Evolutionary conservation across 805 yeast species (phyloP), one percentile per base, ranked within the genome.

Genomic region (Saturnispora silvae): DNA sequence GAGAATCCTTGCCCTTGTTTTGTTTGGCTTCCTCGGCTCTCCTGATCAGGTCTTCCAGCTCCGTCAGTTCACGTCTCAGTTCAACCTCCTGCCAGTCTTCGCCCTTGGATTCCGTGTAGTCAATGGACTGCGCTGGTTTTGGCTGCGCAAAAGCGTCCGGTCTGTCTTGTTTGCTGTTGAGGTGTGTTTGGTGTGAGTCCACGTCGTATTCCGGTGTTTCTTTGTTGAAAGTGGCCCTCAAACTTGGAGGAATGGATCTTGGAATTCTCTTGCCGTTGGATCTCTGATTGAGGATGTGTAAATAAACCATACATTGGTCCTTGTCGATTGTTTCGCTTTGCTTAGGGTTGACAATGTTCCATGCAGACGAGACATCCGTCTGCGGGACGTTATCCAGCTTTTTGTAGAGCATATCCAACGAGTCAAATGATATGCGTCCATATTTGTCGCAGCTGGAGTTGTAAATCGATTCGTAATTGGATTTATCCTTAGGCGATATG

Each of bases 341-440:
- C 51, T 82, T 81, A 9, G 98, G 97, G 52, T 92, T 92, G 37
- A 92, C 94, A 41, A 92, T 64, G 56, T 84, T 85, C 97, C 98
- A 92, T 2, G 96, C 95, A 33, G 82, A 78, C 20, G 86, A 73
- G 5, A 86, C 68, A 56, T 87, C 98, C 4, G 87, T 70, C 38
- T 76, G 72, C 9, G 96, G 95, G 10, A 92, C 82, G 43, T 74
- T 74, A 24, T 61, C 57, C 40, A 89, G 70, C 16, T 85, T 72
- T 28, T 66, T 56, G 59, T 84, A 89, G 31, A 92, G 65, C 22
- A 72, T 79, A 9, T 70, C 62, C 40, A 92, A 64, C 2, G 87
- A 67, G 28, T 78, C 78, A 53, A 81, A 89, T 25, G 77, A 67
- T 30, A 86, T 76, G 42, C 94, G 67, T 8, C 97, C 97, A 45